phyloP scores from a whole-genome alignment of 2,329 filamentous ascomycete genomes.

The Penicillium corylophilum region DNA sequence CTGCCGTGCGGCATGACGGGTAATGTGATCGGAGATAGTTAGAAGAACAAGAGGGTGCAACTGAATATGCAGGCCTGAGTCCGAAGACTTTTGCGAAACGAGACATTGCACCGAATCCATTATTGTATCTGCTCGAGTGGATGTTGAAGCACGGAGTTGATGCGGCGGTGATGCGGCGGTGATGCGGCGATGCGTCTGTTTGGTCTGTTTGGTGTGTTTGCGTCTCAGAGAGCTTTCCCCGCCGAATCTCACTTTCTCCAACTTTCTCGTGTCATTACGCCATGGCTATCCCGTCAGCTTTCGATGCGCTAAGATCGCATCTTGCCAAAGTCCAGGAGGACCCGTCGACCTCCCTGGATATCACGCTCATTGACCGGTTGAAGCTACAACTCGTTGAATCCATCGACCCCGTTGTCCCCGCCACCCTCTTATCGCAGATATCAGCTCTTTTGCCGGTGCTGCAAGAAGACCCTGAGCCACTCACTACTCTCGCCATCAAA shows the following conservation, averaged over 20 bases:
- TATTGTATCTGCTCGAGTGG: constrained; percentile 42
- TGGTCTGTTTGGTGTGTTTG: constrained; percentile 31
- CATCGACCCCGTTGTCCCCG: constrained; percentile 38
- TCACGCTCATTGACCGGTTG: constrained; percentile 51
- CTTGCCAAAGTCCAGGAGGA: constrained; percentile 46
- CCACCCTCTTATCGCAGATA: constrained; percentile 46
- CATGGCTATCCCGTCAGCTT: constrained; percentile 39
- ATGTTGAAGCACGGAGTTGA: constrained; percentile 4
- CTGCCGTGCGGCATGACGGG: constrained; percentile 77
- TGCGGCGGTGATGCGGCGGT: constrained; percentile 17
- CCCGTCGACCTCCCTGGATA: constrained; percentile 48
- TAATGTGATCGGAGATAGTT: constrained; percentile 95
- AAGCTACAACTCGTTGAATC: constrained; percentile 44
- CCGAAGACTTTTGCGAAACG: constrained; percentile 66
- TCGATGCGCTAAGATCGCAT: constrained; percentile 40
- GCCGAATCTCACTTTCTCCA: constrained; percentile 8
- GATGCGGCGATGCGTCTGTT: constrained; percentile 24
- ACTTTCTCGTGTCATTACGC: constrained; percentile 2
- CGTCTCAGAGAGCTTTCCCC: constrained; percentile 23
- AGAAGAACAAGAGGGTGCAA: constrained; percentile 93
- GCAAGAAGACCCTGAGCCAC: constrained; percentile 58
- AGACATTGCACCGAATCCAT: constrained; percentile 56
- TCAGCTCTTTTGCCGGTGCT: constrained; percentile 53
- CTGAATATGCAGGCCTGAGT: constrained; percentile 74
- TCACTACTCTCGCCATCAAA: constrained; percentile 54